Percentiles rank a stretch among this genome's conserved stretches.
phyloP scores from a whole-genome alignment of 345 rosid species.

The Lagerstroemia speciosa region DNA sequence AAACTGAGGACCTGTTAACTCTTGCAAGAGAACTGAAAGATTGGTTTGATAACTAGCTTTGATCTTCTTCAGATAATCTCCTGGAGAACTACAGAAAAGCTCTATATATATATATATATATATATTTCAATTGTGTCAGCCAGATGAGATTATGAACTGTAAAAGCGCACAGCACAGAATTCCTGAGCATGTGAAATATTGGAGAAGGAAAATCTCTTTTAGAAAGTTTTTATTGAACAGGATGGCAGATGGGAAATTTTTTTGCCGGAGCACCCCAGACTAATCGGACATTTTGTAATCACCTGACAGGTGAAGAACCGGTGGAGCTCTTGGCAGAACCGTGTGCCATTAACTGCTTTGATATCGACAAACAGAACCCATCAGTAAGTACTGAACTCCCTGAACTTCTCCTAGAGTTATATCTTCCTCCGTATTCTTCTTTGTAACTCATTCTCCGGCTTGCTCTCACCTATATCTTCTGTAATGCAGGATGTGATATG shows the following conservation, averaged over 20 bases:
- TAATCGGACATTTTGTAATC: constrained; percentile 1
- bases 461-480: background rate
- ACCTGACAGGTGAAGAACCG: constrained; percentile 54
- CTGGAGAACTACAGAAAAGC: background rate
- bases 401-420: background rate
- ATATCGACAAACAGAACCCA: constrained; percentile 70
- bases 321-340: constrained; percentile 75
- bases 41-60: no score
- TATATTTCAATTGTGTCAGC: background rate
- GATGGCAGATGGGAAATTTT: background rate
- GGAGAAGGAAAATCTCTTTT: background rate
- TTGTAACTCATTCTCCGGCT: background rate
- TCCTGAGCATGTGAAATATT: background rate
- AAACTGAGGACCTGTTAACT: background rate
- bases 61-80: no score
- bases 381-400: constrained; percentile 27
- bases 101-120: no score
- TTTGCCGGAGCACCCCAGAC: background rate
- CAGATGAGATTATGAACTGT: background rate
- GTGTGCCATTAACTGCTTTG: constrained; percentile 88
- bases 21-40: background rate
- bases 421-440: background rate
- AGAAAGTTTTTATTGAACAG: background rate
- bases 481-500: constrained; percentile 27
- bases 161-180: background rate